Conservation (phyloP, 2,329 filamentous ascomycete genomes). For the Penicillium sp. region DNA sequence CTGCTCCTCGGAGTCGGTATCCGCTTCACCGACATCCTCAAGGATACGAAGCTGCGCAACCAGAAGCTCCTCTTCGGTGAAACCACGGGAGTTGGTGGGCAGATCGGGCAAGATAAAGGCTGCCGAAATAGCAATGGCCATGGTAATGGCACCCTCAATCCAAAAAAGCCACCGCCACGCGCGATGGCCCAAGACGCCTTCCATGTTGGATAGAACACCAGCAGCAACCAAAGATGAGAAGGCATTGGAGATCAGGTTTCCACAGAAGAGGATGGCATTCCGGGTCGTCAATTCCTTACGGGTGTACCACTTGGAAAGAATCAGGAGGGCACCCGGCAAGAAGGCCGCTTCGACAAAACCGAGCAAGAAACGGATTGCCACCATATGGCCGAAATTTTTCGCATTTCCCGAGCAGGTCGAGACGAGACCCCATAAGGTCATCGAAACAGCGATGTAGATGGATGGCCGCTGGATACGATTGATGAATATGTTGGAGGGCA, state of each 20-base stretch:
- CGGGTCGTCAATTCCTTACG: constrained; percentile 42
- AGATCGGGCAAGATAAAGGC: constrained; percentile 46
- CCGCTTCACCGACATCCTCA: constrained; percentile 54
- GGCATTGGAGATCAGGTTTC: constrained; percentile 44
- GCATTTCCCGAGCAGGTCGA: constrained; percentile 52
- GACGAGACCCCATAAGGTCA: constrained; percentile 55
- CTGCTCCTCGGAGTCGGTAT: constrained; percentile 47
- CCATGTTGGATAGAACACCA: constrained; percentile 43
- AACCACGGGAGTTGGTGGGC: constrained; percentile 51
- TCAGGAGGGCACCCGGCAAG: constrained; percentile 35
- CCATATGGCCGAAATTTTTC: constrained; percentile 31
- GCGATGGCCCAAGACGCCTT: constrained; percentile 34
- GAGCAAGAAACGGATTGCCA: constrained; percentile 36
- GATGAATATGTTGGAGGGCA: constrained; percentile 46
- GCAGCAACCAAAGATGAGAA: constrained; percentile 44
- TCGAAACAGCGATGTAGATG: constrained; percentile 42
- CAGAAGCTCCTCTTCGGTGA: constrained; percentile 38
- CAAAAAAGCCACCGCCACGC: constrained; percentile 47
- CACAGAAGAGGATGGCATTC: constrained; percentile 46
- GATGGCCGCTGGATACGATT: constrained; percentile 44
- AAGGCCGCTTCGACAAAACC: constrained; percentile 39
- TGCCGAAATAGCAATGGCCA: constrained; percentile 31
- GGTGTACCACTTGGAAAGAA: constrained; percentile 47
- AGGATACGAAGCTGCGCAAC: constrained; percentile 52
- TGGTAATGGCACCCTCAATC: constrained; percentile 53